Conservation (phyloP, 768 basidiomycete genomes). For the Pisolithus sp. region DNA sequence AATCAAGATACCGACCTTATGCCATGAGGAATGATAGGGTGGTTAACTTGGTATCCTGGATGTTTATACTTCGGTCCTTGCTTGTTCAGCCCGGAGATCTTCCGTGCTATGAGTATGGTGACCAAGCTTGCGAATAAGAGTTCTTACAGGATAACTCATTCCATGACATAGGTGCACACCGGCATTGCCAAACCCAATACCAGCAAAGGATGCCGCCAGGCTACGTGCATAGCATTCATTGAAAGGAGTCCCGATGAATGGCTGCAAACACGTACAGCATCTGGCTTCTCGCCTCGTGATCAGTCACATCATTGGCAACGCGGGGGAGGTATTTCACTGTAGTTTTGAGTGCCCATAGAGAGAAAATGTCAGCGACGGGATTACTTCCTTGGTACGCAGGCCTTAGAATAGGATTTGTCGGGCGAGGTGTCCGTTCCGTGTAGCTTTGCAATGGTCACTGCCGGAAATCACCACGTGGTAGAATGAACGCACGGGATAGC, state of each 20-base stretch:
- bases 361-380: constrained; percentile 93
- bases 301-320: constrained; percentile 70
- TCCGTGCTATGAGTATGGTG: constrained; percentile 1
- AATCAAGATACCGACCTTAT: constrained; percentile 40
- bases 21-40: constrained; percentile 92
- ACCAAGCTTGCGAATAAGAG: not conserved
- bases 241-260: not conserved
- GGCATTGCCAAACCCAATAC: constrained; percentile 92
- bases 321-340: constrained; percentile 86
- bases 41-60: constrained; percentile 77
- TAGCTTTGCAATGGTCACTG: constrained; percentile 45
- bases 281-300: constrained; percentile 78
- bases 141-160: constrained; percentile 76
- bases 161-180: constrained; percentile 89
- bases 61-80: constrained; percentile 89
- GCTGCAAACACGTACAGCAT: constrained; percentile 64
- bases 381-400: constrained; percentile 94
- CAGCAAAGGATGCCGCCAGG: constrained; percentile 88
- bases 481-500: constrained; percentile 69
- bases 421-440: constrained; percentile 83
- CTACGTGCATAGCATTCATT: constrained; percentile 30
- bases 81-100: constrained; percentile 95
- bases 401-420: constrained; percentile 81
- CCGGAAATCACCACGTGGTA: not conserved
- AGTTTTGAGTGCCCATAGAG: constrained; percentile 85